phyloP scores from a whole-genome alignment of 495 filamentous ascomycete species.

The Penicillium subrubescens region DNA sequence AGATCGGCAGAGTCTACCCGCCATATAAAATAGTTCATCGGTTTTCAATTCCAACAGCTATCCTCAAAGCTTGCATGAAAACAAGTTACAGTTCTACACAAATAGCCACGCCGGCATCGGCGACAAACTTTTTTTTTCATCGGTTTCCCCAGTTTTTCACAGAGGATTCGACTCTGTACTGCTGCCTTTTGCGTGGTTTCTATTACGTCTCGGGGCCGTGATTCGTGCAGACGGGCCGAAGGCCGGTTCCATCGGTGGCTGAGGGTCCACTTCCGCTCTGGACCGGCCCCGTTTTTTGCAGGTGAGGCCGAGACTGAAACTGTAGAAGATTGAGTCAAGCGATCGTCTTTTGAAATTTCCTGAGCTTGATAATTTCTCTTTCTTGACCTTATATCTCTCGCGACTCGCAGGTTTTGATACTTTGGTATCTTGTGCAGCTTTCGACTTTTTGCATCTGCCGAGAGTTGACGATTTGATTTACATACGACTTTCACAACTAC shows the following conservation, averaged over 20 bases:
- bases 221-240: slow-evolving; percentile 22
- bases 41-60: neutral
- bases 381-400: neutral
- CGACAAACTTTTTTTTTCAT: slow-evolving; percentile 17
- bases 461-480: neutral
- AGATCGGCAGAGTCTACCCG: neutral
- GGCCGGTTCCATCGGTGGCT: slow-evolving; percentile 7
- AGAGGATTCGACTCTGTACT: slow-evolving; percentile 2
- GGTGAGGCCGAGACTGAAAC: slow-evolving; percentile 9
- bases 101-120: slow-evolving; percentile 21
- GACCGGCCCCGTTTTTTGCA: slow-evolving; percentile 3
- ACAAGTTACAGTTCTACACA: neutral
- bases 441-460: neutral
- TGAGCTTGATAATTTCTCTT: neutral
- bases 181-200: slow-evolving; percentile 12
- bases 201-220: slow-evolving; percentile 22
- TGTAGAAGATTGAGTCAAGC: slow-evolving; percentile 11
- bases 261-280: slow-evolving; percentile 22
- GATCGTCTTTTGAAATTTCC: neutral
- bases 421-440: neutral
- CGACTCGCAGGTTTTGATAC: neutral
- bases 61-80: neutral
- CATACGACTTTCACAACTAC: neutral
- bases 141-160: slow-evolving; percentile 22
- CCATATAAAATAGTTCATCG: neutral